Evolutionary conservation across 441 rosid genomes (phyloP), one percentile per base, ranked within the genome.

Genomic region (Breynia disticha): DNA sequence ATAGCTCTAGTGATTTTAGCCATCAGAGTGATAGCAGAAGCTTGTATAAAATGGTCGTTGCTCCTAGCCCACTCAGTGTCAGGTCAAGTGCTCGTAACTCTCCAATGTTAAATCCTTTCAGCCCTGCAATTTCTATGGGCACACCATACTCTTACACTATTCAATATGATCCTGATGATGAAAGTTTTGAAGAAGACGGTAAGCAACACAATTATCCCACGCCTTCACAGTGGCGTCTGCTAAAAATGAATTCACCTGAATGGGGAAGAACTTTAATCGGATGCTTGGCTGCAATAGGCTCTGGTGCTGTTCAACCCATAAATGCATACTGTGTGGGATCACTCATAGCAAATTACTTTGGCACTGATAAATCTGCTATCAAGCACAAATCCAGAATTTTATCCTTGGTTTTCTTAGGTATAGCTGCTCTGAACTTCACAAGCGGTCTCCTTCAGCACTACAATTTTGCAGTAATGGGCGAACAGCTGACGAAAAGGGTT

Each of bases 321-420:
- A 84, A 81, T 59, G 91, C 91, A 12, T 84, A 77, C 59, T 77
- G 76, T 48, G 82, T 79, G 0, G 91, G 87, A 46, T 69, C 74
- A 15, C 77, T 84, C 11, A 66, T 81, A 66, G 66, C 79, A 18
- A 79, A 70, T 48, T 79, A 79, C 67, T 84, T 79, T 48, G 55
- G 59, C 45, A 46, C 64, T 0, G 67, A 81, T 44, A 71, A 72
- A 53, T 57, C 72, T 6, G 79, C 56, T 49, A 69, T 76, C 55
- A 77, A 66, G 67, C 73, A 71, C 21, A 65, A 66, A 59, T 72
- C 83, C 11, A 72, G 69, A 50, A 75, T 35, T 50, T 71, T 77
- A 69, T 76, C 85, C 46, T n/a, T 70, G 13, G 53, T 77, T 59
- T 79, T 84, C 73, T 43, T 84, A 46, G 85, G 77, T 24, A 59